Conservation (phyloP, 2,329 filamentous ascomycete genomes). For the Trichoderma sp. region DNA sequence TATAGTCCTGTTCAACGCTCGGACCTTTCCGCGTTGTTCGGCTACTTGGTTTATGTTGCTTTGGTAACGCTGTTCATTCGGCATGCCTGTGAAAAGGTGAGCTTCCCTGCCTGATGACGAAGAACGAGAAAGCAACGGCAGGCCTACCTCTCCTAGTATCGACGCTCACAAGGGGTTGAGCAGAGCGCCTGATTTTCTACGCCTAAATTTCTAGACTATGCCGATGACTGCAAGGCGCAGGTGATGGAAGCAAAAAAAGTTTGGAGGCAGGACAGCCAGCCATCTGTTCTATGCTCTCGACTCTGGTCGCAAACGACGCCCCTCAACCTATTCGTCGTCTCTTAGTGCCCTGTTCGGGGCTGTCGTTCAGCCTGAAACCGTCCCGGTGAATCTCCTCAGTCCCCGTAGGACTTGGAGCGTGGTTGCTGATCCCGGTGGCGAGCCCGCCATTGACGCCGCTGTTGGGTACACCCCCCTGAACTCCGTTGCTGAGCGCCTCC, state of each 20-base stretch:
- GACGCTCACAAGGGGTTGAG: no score
- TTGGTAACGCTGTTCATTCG: no score
- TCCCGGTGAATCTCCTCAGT: conserved; percentile 56
- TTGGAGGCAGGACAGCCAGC: background rate
- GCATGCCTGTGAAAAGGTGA: no score
- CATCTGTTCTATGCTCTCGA: background rate
- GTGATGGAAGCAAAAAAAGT: background rate
- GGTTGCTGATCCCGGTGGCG: no score
- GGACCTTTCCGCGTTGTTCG: no score
- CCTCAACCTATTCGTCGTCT: conserved; percentile 43
- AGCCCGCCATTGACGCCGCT: conserved; percentile 31
- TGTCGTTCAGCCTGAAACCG: conserved; percentile 42
- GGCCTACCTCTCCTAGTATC: no score
- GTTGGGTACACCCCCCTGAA: background rate
- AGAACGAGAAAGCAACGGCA: no score
- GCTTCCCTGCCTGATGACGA: no score
- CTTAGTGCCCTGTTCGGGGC: conserved; percentile 40
- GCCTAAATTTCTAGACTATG: no score
- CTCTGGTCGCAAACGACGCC: background rate
- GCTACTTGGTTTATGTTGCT: no score
- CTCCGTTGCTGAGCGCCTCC: conserved; percentile 31
- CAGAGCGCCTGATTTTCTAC: no score
- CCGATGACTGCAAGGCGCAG: background rate
- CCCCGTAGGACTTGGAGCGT: conserved; percentile 49
- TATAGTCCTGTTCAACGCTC: no score